These are phyloP conservation scores for Stephania japonica DNA, from an alignment of 164 flowering plant species.

Conservation along the genomic window DNA sequence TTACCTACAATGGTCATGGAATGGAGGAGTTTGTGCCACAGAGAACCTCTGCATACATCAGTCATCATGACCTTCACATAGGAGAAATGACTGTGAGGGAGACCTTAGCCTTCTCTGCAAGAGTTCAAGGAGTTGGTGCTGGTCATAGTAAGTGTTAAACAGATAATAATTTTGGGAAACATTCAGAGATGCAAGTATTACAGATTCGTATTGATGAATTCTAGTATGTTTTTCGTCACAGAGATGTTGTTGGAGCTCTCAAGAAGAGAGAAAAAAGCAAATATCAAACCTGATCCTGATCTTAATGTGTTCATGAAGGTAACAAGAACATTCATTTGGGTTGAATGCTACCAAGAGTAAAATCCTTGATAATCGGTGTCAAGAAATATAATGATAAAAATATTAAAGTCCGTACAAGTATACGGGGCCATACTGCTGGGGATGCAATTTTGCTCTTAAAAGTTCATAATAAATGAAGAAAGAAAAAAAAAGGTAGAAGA, in stretches of 20 bases:
- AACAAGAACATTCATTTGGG: neutral
- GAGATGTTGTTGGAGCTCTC: slow-evolving; percentile 61
- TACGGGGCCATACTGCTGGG: too few species aligned
- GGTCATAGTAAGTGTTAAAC: slow-evolving; percentile 29
- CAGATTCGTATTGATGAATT: neutral
- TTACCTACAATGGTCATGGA: slow-evolving; percentile 68
- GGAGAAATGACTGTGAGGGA: slow-evolving; percentile 63
- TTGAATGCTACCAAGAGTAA: neutral
- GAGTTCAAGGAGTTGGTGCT: slow-evolving; percentile 60
- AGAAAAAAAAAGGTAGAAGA: too few species aligned
- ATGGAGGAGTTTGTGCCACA: slow-evolving; percentile 70
- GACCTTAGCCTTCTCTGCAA: slow-evolving; percentile 51
- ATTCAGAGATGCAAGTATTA: too few species aligned
- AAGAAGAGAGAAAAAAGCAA: slow-evolving; percentile 63
- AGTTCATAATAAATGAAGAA: too few species aligned
- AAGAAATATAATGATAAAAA: too few species aligned
- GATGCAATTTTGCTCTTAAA: too few species aligned
- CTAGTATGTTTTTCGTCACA: slow-evolving; percentile 14
- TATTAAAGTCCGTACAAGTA: too few species aligned
- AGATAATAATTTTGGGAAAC: too few species aligned
- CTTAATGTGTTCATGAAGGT: slow-evolving; percentile 78
- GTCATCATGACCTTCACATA: slow-evolving; percentile 55
- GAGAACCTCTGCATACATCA: slow-evolving; percentile 59
- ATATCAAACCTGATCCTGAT: slow-evolving; percentile 63
- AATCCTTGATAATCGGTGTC: too few species aligned